phyloP scores from a whole-genome alignment of 179 eudicot species.

The Sideroxylon spinosum region DNA sequence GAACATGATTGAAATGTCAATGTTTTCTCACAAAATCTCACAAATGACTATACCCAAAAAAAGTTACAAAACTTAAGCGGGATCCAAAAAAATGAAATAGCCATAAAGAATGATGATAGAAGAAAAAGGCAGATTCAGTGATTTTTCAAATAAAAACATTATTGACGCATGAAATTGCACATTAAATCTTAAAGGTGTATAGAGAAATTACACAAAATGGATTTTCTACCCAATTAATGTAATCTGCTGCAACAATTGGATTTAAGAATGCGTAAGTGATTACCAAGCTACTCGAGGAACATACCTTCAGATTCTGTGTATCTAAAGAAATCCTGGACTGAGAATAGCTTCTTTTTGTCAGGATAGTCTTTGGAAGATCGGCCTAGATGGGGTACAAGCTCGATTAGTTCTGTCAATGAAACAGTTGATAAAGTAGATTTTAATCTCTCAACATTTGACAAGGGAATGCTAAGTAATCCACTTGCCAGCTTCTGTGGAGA shows the following conservation, averaged over 20 bases:
- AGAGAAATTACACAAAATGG: neutral
- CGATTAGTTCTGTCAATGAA: slow-evolving; percentile 77
- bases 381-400: slow-evolving; percentile 77
- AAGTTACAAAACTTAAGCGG: neutral
- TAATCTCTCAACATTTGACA: slow-evolving; percentile 89
- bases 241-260: neutral
- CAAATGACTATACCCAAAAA: neutral
- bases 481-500: slow-evolving; percentile 61
- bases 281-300: slow-evolving; percentile 12
- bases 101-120: too few species aligned
- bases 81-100: neutral
- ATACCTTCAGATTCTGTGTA: slow-evolving; percentile 96
- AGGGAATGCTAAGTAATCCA: slow-evolving; percentile 72
- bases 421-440: slow-evolving; percentile 77
- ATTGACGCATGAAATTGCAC: neutral
- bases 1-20: neutral
- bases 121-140: neutral
- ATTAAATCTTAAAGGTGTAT: neutral
- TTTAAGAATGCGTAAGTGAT: neutral
- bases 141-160: neutral
- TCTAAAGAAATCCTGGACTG: slow-evolving; percentile 96
- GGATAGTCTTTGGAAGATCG: slow-evolving; percentile 75
- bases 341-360: slow-evolving; percentile 89
- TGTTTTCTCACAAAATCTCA: slow-evolving; percentile 2
- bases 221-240: neutral